Conservation (phyloP, 495 filamentous ascomycete species). For the Sordaria brevicollis region DNA sequence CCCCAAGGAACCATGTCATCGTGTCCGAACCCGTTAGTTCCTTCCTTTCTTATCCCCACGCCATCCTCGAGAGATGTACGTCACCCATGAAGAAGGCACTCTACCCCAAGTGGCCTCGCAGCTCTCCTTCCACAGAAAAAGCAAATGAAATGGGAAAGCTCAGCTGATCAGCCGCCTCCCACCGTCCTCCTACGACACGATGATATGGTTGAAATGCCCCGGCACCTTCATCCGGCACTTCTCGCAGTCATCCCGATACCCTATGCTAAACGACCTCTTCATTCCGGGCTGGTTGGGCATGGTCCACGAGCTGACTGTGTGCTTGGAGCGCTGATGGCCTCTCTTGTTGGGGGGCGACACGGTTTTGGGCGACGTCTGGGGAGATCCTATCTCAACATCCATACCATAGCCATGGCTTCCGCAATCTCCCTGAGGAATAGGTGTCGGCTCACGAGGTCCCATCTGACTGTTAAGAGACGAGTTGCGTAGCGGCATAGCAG, state of each 20-base stretch:
- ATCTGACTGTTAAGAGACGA: neutral
- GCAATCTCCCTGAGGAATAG: conserved; percentile 2
- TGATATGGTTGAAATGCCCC: conserved; percentile 82
- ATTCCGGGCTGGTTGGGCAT: conserved; percentile 36
- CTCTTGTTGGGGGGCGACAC: conserved; percentile 22
- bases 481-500: conserved; percentile 10
- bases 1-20: neutral
- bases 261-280: conserved; percentile 69
- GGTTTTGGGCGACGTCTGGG: conserved; percentile 13
- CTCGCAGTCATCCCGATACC: conserved; percentile 75
- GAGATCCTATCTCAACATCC: conserved; percentile 13
- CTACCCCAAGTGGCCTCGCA: neutral
- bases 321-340: conserved; percentile 35
- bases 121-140: neutral
- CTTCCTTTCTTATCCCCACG: neutral
- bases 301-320: conserved; percentile 39
- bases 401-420: conserved; percentile 6
- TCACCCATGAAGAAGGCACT: neutral
- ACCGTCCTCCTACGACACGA: conserved; percentile 37
- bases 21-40: neutral
- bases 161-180: neutral
- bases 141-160: neutral
- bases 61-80: neutral
- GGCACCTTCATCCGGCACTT: conserved; percentile 73
- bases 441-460: neutral